Conservation (phyloP, 2,329 filamentous ascomycete genomes). For the Cladosporium phlei region DNA sequence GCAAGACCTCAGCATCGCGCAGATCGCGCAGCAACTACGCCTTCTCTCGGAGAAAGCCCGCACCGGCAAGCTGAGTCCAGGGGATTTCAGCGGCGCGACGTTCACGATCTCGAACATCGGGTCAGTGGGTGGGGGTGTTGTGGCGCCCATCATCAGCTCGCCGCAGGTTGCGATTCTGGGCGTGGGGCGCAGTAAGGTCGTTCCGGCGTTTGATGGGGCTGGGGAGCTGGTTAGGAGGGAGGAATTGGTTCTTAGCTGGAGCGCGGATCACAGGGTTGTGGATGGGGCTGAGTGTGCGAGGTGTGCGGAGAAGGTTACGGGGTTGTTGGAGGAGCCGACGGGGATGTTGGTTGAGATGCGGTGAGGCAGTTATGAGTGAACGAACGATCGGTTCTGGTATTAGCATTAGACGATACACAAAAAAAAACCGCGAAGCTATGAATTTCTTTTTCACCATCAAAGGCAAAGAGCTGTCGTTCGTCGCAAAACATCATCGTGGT, state of each 20-base stretch:
- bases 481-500: too few species aligned
- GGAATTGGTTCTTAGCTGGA: constrained; percentile 90
- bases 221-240: constrained; percentile 66
- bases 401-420: too few species aligned
- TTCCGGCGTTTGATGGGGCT: constrained; percentile 67
- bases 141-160: constrained; percentile 85
- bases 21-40: constrained; percentile 70
- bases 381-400: too few species aligned
- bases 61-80: constrained; percentile 66
- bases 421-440: too few species aligned
- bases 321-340: constrained; percentile 77
- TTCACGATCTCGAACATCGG: constrained; percentile 97
- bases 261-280: constrained; percentile 87
- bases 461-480: too few species aligned
- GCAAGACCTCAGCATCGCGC: constrained; percentile 66
- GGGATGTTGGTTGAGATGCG: constrained; percentile 78
- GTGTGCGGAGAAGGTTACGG: constrained; percentile 75
- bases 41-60: constrained; percentile 69
- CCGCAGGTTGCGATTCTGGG: constrained; percentile 89
- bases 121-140: constrained; percentile 86
- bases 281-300: constrained; percentile 93
- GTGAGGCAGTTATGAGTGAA: too few species aligned
- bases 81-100: constrained; percentile 78
- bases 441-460: too few species aligned
- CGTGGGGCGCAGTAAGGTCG: constrained; percentile 70